phyloP scores from a whole-genome alignment of 2,329 filamentous ascomycete species.

The Cylindrodendrum hubeiense region DNA sequence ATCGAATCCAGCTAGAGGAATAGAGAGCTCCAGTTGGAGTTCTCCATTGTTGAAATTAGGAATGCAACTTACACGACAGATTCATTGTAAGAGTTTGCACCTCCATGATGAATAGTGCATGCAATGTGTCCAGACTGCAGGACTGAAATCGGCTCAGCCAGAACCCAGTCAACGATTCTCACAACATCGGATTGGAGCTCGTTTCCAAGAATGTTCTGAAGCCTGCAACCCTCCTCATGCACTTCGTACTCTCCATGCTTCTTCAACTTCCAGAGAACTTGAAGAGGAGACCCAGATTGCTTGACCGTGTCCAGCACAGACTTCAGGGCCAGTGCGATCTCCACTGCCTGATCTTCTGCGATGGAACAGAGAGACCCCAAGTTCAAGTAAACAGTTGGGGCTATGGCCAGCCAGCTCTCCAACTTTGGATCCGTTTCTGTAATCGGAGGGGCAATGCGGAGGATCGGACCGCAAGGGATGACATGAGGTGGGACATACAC shows the following conservation, averaged over 20 bases:
- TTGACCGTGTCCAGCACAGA: slow-evolving; percentile 48
- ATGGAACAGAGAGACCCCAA: slow-evolving; percentile 56
- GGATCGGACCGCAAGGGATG: slow-evolving; percentile 60
- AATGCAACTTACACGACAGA: slow-evolving; percentile 48
- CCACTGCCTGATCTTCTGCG: slow-evolving; percentile 49
- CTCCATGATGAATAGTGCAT: slow-evolving; percentile 60
- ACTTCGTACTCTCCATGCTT: slow-evolving; percentile 29
- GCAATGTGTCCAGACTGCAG: slow-evolving; percentile 53
- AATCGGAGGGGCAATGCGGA: slow-evolving; percentile 50
- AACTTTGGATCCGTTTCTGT: slow-evolving; percentile 55
- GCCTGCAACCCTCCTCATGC: slow-evolving; percentile 5
- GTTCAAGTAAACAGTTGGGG: slow-evolving; percentile 62
- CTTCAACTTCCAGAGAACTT: slow-evolving; percentile 53
- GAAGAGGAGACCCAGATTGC: slow-evolving; percentile 17
- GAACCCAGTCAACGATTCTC: slow-evolving; percentile 55
- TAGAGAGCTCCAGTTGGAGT: no score
- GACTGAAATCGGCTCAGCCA: slow-evolving; percentile 51
- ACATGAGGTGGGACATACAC: slow-evolving; percentile 54
- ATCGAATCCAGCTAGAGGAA: neutral
- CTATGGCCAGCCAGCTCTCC: slow-evolving; percentile 54
- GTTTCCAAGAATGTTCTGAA: slow-evolving; percentile 39
- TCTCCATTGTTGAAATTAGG: neutral
- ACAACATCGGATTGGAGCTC: slow-evolving; percentile 48
- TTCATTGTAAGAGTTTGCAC: slow-evolving; percentile 58
- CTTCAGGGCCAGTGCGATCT: slow-evolving; percentile 54